Base-by-base conservation (phyloP, 2,329 filamentous ascomycete genomes). In the Beauveria rudraprayagi region DNA sequence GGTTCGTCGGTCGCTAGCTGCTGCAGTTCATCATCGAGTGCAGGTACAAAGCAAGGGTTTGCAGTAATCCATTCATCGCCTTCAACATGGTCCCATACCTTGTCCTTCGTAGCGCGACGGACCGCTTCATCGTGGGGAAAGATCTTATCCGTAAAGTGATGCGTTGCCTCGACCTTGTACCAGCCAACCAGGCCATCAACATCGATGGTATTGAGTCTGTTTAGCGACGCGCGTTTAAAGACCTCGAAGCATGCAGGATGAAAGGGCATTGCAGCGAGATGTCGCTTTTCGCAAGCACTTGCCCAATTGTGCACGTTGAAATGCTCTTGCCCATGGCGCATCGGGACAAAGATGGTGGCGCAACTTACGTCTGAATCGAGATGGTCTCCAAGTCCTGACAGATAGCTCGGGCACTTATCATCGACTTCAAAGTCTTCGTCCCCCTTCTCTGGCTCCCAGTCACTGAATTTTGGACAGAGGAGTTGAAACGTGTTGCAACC, bases 201-300 rank as follows among this genome's bases (percentile, higher is more conserved):
- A 30, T 68, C 68, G 2, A 71, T 55, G 0, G 24, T 50, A 0
- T 65, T 61, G 26, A 58, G 53, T 2, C 66, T 63, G 6, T 40
- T 22, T 3, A 67, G 26, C 1, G 64, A 67, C 0, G 65, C 70
- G n/a, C 68, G 55, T 37, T 68, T 70, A 51, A 66, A 72, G 1
- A 72, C 56, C 53, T 72, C 70, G 1, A 72, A 58, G 48, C 70
- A 72, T 0, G 68, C 63, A 0, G 70, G 66, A 8, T 72, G 70
- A 16, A 72, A 71, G 1, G 70, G 68, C 53, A 72, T 65, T 0
- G 58, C 56, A 2, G 57, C 61, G 0, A 63, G 56, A 1, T 61
- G 34, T 1, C 44, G 37, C 0, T 50, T 48, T 1, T 8, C 22
- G 17, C 63, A 60, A 4, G 50, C 14, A 30, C 50, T 59, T 0